Percentiles rank a stretch among this genome's conserved stretches.
phyloP scores from a whole-genome alignment of 129 eudicot genomes.

The Deinandra increscens region DNA sequence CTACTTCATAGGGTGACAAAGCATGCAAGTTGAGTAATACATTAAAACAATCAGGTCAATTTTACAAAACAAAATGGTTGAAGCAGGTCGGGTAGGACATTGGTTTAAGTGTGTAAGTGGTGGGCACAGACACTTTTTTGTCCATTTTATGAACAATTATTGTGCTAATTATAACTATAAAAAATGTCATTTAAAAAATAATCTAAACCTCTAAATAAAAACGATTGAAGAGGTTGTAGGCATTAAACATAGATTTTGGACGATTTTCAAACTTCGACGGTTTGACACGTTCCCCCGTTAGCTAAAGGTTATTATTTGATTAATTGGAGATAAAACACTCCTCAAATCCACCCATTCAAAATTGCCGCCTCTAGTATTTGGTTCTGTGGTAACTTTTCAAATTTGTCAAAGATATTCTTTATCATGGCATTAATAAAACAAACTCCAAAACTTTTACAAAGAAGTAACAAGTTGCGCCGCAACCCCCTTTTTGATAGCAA shows the following conservation, averaged over 20 bases:
- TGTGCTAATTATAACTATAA: neutral
- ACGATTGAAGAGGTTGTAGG: neutral
- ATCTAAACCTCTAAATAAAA: neutral
- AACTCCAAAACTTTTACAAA: no score
- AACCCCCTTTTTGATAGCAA: no score
- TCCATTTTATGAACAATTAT: neutral
- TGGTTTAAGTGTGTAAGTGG: neutral
- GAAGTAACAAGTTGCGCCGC: no score
- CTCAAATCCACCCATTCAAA: neutral
- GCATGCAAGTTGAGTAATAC: neutral
- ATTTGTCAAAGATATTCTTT: no score
- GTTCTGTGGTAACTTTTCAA: conserved; percentile 7
- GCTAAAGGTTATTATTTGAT: neutral
- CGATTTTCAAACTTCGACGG: neutral
- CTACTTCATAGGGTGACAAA: neutral
- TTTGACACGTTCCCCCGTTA: neutral
- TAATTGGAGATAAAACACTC: neutral
- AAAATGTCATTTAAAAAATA: neutral
- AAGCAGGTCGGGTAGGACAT: neutral
- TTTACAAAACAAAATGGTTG: neutral
- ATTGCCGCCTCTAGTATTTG: neutral
- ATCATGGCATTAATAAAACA: no score
- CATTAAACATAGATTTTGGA: neutral
- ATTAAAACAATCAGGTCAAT: neutral
- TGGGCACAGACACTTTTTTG: neutral